Evolutionary conservation across 1,284 basidiomycete species (phyloP), one percentile per base, ranked within the genome.

Genomic region (Leccinum laetum): DNA sequence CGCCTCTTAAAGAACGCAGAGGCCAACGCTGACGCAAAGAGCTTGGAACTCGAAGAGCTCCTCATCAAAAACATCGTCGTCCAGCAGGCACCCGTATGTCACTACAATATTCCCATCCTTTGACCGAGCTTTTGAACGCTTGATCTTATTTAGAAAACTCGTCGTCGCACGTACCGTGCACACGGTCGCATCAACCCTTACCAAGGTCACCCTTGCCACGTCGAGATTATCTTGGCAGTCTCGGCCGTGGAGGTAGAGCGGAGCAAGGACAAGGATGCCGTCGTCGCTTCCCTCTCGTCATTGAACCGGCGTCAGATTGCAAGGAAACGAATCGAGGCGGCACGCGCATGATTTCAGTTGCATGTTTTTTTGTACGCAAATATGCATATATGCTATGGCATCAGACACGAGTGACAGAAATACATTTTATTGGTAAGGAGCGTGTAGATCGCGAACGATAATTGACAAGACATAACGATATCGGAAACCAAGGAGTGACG

Each of bases 101-200:
- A 62, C 24, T 37, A 18, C 13, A 14, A 14, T 6, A 5, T 58
- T 24, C 24, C 24, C 18, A 1, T 14, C 5, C 14, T 16, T n/a
- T 53, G 7, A 21, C n/a, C 37, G 9, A 18, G 18, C 3, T 46
- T 8, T 64, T 35, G 61, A 62, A 35, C n/a, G 55, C 32, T 56
- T 29, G 9, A 37, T 66, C 8, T 10, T 53, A 14, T 46, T 13
- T 72, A 94, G 92, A 99, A 99, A 95, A 99, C 98, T 79, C 95
- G 95, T 81, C 95, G 98, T 77, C 94, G 98, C 79, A 99, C 98
- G 72, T 99, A 98, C 91, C 96, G 98, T 83, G 98, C 98, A 62
- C 95, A 96, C 82, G 94, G 94, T 89, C 91, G 94, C 75, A 96
- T 94, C 80, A 94, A 93, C 83, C 91, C 92, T 62, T 93, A 93